Evolutionary conservation across 2,329 filamentous ascomycete species (phyloP), one percentile per base, ranked within the genome.

Genomic region (Aureobasidium sp.): DNA sequence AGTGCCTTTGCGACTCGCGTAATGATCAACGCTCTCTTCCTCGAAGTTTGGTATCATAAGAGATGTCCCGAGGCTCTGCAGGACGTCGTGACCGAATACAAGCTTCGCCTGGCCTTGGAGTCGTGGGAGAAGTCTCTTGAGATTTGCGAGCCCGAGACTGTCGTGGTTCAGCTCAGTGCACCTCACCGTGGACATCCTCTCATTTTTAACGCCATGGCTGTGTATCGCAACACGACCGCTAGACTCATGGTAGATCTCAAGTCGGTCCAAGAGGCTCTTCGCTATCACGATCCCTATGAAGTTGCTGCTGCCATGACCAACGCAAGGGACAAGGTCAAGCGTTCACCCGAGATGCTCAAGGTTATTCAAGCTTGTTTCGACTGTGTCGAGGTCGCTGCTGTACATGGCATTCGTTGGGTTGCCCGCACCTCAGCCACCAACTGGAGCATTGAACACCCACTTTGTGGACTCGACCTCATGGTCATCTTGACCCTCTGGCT

Each of bases 21-120:
- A 66, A 95, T 99, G 90, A 97, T 97, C 82, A 99, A 97, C 71
- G 93, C 94, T 11, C 81, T 99, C 66, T 99, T 97, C 81, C 82
- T 99, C 53, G 94, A 97, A 75, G 93, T 97, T 3, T 99, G 94
- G 94, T 96, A 96, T 72, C 91, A 97, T 79, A 97, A 97, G 83
- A 90, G 94, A 71, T 97, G 91, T 74, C 93, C 93, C n/a, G 92
- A 97, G 74, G 92, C 93, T 55, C 81, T 97, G 44, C 94, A 97
- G 76, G 93, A 97, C 72, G 92, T 97, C 42, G 93, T 97, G 48
- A 96, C 93, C 3, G 94, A 97, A 77, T 97, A 96, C 83, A 97
- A 97, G 81, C 87, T 99, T 64, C 86, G 94, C 62, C 85, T 97
- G 59, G 94, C 94, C 55, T 81, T 99, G 59, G 93, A 97, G 78